Conservation (phyloP, 2,329 filamentous ascomycete genomes). For the Alternaria gansuensis region DNA sequence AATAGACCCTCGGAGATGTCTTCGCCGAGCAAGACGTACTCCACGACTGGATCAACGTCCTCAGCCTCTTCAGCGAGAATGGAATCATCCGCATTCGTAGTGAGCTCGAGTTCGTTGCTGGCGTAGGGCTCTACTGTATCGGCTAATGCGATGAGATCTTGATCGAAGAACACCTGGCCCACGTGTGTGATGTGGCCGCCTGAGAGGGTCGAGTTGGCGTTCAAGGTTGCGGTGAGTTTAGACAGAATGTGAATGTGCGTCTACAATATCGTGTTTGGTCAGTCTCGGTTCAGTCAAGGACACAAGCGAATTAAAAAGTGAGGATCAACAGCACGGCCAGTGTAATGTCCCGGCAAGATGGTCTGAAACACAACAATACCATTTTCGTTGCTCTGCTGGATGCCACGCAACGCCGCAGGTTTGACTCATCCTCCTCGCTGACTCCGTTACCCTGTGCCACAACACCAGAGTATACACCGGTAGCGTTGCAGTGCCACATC, state of each 20-base stretch:
- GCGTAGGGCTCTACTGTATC: constrained; percentile 57
- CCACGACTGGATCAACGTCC: constrained; percentile 64
- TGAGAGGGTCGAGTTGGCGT: constrained; percentile 52
- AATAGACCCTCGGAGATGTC: constrained; percentile 48
- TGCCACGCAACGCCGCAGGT: constrained; percentile 58
- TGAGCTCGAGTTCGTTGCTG: constrained; percentile 56
- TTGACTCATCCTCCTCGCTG: constrained; percentile 40
- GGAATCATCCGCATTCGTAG: constrained; percentile 61
- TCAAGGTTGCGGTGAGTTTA: constrained; percentile 49
- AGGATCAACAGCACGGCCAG: constrained; percentile 38
- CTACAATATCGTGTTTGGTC: neutral
- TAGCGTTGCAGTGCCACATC: constrained; percentile 61
- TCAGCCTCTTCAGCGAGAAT: constrained; percentile 60
- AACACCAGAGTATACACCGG: constrained; percentile 50
- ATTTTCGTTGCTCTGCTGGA: constrained; percentile 58
- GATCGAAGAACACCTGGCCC: constrained; percentile 57
- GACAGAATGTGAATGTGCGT: constrained; percentile 57
- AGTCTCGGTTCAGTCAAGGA: neutral
- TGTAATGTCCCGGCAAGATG: constrained; percentile 57
- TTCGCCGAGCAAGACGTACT: constrained; percentile 67
- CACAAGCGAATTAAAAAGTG: neutral
- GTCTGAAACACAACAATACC: constrained; percentile 61
- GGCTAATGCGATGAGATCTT: constrained; percentile 56
- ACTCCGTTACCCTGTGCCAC: constrained; percentile 56
- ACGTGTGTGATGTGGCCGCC: constrained; percentile 55